These are phyloP conservation scores for Geranomyces variabilis DNA, from an alignment of 192 early-diverging fungal genomes.

Conservation along the genomic window DNA sequence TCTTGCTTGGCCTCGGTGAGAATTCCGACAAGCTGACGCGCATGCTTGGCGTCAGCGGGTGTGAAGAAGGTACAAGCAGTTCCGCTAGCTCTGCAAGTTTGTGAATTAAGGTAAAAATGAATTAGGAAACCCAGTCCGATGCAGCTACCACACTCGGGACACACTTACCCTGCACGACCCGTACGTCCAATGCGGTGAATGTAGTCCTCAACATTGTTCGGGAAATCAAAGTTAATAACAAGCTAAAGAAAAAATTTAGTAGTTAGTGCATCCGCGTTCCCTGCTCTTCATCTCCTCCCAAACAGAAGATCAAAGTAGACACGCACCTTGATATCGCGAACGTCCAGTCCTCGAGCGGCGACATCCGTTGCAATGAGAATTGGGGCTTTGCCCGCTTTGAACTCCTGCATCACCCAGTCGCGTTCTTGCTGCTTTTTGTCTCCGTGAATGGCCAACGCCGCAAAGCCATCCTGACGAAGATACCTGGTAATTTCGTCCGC, in stretches of 20 bases:
- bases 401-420: conserved; percentile 92
- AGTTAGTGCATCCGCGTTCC: too few species aligned
- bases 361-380: conserved; percentile 98
- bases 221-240: conserved; percentile 95
- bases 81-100: conserved; percentile 45
- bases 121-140: background rate
- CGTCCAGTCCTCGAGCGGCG: conserved; percentile 82
- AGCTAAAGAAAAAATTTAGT: conserved; percentile 36
- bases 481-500: conserved; percentile 82
- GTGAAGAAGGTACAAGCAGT: conserved; percentile 68
- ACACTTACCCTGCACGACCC: conserved; percentile 56
- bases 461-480: conserved; percentile 87
- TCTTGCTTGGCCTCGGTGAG: conserved; percentile 65
- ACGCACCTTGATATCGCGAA: conserved; percentile 49
- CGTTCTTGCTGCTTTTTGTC: conserved; percentile 94
- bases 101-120: background rate
- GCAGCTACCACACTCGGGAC: background rate
- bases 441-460: conserved; percentile 92
- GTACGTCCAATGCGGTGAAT: conserved; percentile 83
- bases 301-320: too few species aligned
- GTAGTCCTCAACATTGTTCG: conserved; percentile 92
- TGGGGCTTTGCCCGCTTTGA: conserved; percentile 81
- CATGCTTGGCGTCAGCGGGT: conserved; percentile 55
- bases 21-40: conserved; percentile 52
- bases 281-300: too few species aligned